These are phyloP conservation scores for Salicornia ramosissima DNA, from an alignment of 148 eudicot species.

Conservation along the genomic window DNA sequence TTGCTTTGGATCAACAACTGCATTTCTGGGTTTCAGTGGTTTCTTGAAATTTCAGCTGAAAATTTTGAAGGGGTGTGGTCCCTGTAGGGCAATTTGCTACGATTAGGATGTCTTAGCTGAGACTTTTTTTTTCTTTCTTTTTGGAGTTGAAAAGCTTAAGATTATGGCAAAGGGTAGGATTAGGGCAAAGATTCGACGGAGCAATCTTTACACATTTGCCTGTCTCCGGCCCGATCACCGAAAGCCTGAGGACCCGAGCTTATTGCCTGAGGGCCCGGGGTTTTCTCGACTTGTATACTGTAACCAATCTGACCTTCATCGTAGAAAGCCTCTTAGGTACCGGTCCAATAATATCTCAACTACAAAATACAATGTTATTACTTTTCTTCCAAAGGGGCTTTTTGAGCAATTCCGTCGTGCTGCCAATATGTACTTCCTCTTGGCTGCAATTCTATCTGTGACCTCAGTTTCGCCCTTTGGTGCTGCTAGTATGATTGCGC, in stretches of 20 bases:
- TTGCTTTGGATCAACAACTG: constrained; percentile 18
- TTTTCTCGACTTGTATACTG: constrained; percentile 63
- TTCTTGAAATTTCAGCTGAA: constrained; percentile 10
- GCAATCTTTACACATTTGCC: constrained; percentile 69
- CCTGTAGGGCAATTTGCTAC: constrained; percentile 3
- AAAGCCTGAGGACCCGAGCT: constrained; percentile 32
- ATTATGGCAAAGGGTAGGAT: constrained; percentile 64
- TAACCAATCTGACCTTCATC: constrained; percentile 59
- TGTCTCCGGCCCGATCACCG: constrained; percentile 37
- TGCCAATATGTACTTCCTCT: constrained; percentile 82
- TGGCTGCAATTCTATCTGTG: constrained; percentile 69
- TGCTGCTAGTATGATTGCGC: constrained; percentile 88
- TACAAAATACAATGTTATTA: constrained; percentile 67
- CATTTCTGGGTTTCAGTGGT: constrained; percentile 6
- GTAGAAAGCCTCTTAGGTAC: constrained; percentile 61
- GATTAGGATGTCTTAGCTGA: constrained; percentile 19
- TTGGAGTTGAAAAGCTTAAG: constrained; percentile 26
- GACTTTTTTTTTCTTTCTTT: too few relatives aligned
- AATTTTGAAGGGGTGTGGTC: constrained; percentile 5
- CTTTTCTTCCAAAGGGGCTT: constrained; percentile 79
- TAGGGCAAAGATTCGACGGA: constrained; percentile 58
- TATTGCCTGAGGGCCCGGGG: constrained; percentile 60
- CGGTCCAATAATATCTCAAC: constrained; percentile 77
- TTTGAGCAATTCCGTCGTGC: constrained; percentile 95
- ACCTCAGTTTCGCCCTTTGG: constrained; percentile 75